Conservation (phyloP, 2,329 filamentous ascomycete genomes). For the Seiridium unicorne region DNA sequence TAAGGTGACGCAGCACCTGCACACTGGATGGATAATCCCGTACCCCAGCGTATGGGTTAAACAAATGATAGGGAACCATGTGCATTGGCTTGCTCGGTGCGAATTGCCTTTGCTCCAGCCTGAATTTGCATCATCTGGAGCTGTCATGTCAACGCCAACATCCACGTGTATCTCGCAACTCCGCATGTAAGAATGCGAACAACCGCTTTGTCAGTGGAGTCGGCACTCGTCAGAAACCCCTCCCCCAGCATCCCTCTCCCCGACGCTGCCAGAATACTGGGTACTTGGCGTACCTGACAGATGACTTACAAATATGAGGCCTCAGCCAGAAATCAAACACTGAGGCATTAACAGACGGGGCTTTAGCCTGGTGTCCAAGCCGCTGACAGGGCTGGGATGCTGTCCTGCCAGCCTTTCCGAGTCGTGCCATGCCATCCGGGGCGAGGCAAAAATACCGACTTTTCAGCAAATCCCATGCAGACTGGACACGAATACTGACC, state of each 20-base stretch:
- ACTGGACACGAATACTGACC: neutral
- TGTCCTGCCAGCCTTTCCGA: neutral
- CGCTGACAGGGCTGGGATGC: neutral
- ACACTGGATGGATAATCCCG: too few species aligned
- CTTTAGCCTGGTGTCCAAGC: neutral
- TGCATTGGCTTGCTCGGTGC: neutral
- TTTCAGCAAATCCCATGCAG: slow-evolving; percentile 6
- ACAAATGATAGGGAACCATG: neutral
- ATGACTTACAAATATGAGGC: neutral
- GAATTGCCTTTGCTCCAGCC: neutral
- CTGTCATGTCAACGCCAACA: neutral
- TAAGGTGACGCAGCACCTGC: slow-evolving; percentile 5
- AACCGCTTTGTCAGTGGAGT: neutral
- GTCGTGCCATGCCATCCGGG: neutral
- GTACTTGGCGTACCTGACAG: too few species aligned
- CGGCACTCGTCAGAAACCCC: neutral
- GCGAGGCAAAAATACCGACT: neutral
- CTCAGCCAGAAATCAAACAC: neutral
- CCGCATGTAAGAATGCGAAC: neutral
- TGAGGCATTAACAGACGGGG: neutral
- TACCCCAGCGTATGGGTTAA: too few species aligned
- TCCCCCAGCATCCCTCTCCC: too few species aligned
- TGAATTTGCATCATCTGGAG: neutral
- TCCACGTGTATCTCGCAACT: neutral
- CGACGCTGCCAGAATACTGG: too few species aligned